Evolutionary conservation across 1,139 yeast species (phyloP).

Genomic region (Diutina catenulata): DNA sequence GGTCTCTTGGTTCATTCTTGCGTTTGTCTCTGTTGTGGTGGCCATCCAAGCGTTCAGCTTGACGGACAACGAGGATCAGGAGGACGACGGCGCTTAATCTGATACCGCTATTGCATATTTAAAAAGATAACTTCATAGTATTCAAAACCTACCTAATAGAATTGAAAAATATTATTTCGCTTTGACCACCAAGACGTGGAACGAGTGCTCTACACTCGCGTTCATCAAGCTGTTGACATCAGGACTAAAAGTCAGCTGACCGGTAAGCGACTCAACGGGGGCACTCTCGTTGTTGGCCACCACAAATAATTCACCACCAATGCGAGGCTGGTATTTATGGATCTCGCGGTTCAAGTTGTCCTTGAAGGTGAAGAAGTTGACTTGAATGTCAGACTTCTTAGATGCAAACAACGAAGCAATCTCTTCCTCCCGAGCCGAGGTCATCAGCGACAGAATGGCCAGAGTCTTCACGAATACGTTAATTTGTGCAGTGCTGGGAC

Average conservation of each 20-base stretch:
- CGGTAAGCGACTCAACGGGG: neutral
- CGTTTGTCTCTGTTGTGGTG: neutral
- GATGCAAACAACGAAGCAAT: neutral
- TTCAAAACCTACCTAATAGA: neutral
- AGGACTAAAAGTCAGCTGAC: neutral
- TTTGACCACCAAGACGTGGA: conserved; percentile 1
- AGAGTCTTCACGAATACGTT: conserved; percentile 1
- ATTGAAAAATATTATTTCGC: too few species aligned
- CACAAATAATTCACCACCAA: conserved; percentile 1
- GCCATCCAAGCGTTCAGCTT: neutral
- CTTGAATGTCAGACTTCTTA: neutral
- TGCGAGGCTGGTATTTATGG: neutral
- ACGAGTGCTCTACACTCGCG: neutral
- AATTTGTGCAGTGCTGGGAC: neutral
- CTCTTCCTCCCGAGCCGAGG: neutral
- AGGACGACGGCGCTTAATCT: neutral
- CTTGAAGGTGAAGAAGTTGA: conserved; percentile 2
- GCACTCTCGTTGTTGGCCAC: neutral
- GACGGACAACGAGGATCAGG: conserved; percentile 2
- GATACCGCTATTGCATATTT: neutral
- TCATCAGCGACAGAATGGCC: neutral
- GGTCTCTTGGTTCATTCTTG: conserved; percentile 2
- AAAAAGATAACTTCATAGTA: neutral
- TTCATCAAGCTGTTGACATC: neutral
- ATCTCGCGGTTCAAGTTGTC: neutral